A percentile compares a stretch with the other conserved stretches of the same genome.
Conservation (phyloP, 2,329 filamentous ascomycete species). For the Botryosphaeria dothidea region DNA sequence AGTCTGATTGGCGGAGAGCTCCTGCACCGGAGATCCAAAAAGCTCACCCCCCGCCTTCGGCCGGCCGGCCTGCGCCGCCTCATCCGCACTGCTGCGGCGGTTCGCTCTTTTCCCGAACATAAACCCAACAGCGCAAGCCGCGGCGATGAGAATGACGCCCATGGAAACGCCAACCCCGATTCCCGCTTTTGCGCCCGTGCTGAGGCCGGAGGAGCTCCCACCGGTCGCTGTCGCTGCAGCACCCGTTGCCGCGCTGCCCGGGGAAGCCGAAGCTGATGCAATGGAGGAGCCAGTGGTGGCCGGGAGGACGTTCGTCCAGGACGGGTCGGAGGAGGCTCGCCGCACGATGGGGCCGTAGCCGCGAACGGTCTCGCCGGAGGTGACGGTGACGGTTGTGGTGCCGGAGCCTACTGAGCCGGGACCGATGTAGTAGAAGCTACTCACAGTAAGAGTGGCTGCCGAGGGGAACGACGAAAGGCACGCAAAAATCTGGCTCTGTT, state of each 20-base stretch:
- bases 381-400: not conserved
- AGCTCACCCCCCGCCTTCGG: not conserved
- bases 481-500: not conserved
- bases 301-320: not conserved
- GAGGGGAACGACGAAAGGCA: not conserved
- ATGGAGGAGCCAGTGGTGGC: not conserved
- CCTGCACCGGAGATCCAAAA: not conserved
- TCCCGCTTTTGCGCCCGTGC: not conserved
- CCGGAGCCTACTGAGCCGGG: not conserved
- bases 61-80: not conserved
- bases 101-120: not conserved
- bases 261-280: not conserved
- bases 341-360: constrained; percentile 4
- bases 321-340: not conserved
- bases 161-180: not conserved
- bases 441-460: not conserved
- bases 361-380: not conserved
- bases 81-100: not conserved
- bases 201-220: not conserved
- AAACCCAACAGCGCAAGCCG: not conserved
- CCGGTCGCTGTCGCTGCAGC: not conserved
- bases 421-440: not conserved
- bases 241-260: not conserved
- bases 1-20: not conserved
- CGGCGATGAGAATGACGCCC: not conserved